A percentile compares a stretch with the other conserved stretches of the same genome.
phyloP scores from a whole-genome alignment of 371 early-diverging fungal species.

The Mucor circinelloides region DNA sequence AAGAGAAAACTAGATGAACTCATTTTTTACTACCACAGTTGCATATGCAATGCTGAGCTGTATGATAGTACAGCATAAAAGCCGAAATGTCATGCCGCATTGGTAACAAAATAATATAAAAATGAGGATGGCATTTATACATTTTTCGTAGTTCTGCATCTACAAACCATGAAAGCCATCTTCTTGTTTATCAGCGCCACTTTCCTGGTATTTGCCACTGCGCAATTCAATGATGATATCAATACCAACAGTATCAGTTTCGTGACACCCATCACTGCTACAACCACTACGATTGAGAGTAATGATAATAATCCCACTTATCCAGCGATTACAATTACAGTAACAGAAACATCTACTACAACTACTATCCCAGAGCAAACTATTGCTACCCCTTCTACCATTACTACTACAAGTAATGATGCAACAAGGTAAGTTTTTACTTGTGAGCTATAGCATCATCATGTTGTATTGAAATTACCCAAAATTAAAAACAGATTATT shows the following conservation, averaged over 20 bases:
- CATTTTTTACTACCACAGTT: no score
- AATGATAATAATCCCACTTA: neutral
- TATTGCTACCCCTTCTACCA: neutral
- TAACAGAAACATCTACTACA: neutral
- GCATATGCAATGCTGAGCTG: no score
- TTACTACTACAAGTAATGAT: neutral
- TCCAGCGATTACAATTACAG: neutral
- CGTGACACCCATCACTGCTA: neutral
- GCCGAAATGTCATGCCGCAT: no score
- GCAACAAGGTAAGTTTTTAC: neutral
- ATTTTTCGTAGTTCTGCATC: no score
- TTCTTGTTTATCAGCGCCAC: neutral
- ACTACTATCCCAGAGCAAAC: neutral
- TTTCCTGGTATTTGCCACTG: neutral
- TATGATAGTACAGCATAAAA: no score
- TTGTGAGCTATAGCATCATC: neutral
- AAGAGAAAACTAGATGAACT: no score
- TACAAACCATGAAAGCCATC: neutral
- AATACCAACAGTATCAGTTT: neutral
- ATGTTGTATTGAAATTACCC: neutral
- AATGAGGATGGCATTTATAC: no score
- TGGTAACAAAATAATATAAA: no score
- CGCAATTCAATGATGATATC: neutral
- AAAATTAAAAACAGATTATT: slow-evolving; percentile 1
- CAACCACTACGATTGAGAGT: neutral